These are phyloP conservation scores for Musa acuminata DNA, from an alignment of 176 grass and related monocot species.

Conservation along the genomic window DNA sequence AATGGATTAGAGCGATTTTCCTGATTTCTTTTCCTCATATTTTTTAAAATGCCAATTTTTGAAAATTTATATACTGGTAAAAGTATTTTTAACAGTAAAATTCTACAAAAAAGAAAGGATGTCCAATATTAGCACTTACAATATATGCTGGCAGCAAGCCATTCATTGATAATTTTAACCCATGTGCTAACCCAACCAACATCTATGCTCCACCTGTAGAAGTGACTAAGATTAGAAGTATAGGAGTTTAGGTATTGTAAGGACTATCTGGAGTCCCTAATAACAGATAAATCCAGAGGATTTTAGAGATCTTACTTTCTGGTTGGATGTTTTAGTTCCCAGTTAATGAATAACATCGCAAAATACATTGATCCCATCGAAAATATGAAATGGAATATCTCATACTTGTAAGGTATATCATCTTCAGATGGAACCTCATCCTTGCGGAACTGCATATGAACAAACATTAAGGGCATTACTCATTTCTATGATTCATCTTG, in stretches of 20 bases:
- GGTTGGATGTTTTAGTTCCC: constrained; percentile 71
- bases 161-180: constrained; percentile 86
- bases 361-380: constrained; percentile 89
- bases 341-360: constrained; percentile 95
- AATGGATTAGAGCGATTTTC: too few species aligned
- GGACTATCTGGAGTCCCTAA: background rate
- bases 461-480: background rate
- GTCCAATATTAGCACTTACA: constrained; percentile 28
- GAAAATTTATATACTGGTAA: too few species aligned
- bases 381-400: constrained; percentile 75
- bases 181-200: constrained; percentile 86
- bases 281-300: background rate
- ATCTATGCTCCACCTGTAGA: constrained; percentile 84
- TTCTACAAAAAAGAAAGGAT: too few species aligned
- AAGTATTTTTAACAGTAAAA: too few species aligned
- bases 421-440: constrained; percentile 45
- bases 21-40: too few species aligned
- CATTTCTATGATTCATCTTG: background rate
- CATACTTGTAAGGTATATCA: constrained; percentile 61
- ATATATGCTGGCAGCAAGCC: constrained; percentile 67
- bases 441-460: constrained; percentile 45
- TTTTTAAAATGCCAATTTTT: too few species aligned
- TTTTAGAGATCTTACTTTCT: constrained; percentile 42
- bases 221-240: background rate
- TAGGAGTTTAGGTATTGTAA: background rate